A percentile compares a stretch with the other conserved stretches of the same genome.
phyloP scores from a whole-genome alignment of 805 yeast genomes.

The Zygosaccharomyces lentus region DNA sequence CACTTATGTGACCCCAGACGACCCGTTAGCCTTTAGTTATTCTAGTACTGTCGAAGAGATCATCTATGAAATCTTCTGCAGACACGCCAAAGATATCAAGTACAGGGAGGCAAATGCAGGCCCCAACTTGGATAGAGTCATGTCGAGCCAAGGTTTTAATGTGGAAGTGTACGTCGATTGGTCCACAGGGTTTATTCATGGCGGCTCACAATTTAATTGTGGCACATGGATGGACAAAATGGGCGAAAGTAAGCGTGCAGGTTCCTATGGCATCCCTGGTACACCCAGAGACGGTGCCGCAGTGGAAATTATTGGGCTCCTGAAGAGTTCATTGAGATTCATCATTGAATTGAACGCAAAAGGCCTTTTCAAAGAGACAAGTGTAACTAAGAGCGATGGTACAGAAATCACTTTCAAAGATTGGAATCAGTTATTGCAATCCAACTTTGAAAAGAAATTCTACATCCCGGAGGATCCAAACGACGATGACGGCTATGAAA shows the following conservation, averaged over 20 bases:
- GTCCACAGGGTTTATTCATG: constrained; percentile 81
- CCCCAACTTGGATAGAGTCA: constrained; percentile 77
- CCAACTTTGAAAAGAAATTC: constrained; percentile 73
- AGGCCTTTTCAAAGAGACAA: constrained; percentile 53
- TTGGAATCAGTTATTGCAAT: constrained; percentile 70
- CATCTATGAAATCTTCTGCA: constrained; percentile 71
- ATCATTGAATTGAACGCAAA: constrained; percentile 53
- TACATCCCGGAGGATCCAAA: constrained; percentile 64
- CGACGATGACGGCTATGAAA: constrained; percentile 56
- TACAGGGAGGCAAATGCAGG: constrained; percentile 97
- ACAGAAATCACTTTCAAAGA: constrained; percentile 48
- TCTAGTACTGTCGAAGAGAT: constrained; percentile 69
- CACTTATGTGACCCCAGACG: constrained; percentile 62
- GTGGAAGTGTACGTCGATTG: constrained; percentile 79
- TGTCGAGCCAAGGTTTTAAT: constrained; percentile 89
- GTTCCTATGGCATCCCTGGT: constrained; percentile 89
- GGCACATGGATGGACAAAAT: constrained; percentile 99
- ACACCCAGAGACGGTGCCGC: constrained; percentile 98
- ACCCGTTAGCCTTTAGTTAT: constrained; percentile 70
- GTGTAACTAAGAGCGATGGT: constrained; percentile 60
- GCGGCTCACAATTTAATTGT: constrained; percentile 90
- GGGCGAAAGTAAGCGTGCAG: constrained; percentile 89
- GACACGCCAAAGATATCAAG: constrained; percentile 85
- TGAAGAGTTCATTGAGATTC: constrained; percentile 81
- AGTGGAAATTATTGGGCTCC: constrained; percentile 80